These are phyloP conservation scores for Closterium sp. DNA, from an alignment of 139 green algal species.

Conservation along the genomic window DNA sequence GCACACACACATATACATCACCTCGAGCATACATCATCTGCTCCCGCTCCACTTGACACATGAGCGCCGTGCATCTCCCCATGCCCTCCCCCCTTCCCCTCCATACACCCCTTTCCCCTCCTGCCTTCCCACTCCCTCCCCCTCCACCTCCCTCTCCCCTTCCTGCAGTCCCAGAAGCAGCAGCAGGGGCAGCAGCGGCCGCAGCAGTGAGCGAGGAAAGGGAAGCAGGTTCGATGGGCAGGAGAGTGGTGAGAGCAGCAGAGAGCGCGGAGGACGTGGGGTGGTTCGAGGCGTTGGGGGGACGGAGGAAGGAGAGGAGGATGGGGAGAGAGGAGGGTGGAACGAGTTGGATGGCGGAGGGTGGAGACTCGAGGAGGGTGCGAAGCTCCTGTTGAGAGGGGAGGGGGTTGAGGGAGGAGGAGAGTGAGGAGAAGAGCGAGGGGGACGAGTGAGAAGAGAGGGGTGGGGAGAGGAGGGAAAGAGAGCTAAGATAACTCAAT, in stretches of 20 bases:
- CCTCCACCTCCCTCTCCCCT: not conserved
- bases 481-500: no score
- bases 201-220: not conserved
- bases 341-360: not conserved
- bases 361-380: not conserved
- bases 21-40: not conserved
- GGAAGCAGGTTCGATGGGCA: not conserved
- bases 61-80: not conserved
- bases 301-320: not conserved
- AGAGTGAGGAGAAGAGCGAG: no score
- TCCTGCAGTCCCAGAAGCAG: not conserved
- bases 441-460: no score
- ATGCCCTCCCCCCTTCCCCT: not conserved
- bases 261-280: not conserved
- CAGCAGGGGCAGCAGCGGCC: not conserved
- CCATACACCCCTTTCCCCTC: not conserved
- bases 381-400: not conserved
- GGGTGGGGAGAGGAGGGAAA: no score
- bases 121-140: not conserved
- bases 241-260: not conserved
- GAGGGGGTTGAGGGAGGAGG: no score
- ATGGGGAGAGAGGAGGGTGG: not conserved
- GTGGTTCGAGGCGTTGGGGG: not conserved
- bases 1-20: not conserved
- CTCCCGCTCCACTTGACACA: not conserved